A percentile compares a stretch with the other conserved stretches of the same genome.
phyloP scores from a whole-genome alignment of 2,329 filamentous ascomycete genomes.

The Fusarium nanum region DNA sequence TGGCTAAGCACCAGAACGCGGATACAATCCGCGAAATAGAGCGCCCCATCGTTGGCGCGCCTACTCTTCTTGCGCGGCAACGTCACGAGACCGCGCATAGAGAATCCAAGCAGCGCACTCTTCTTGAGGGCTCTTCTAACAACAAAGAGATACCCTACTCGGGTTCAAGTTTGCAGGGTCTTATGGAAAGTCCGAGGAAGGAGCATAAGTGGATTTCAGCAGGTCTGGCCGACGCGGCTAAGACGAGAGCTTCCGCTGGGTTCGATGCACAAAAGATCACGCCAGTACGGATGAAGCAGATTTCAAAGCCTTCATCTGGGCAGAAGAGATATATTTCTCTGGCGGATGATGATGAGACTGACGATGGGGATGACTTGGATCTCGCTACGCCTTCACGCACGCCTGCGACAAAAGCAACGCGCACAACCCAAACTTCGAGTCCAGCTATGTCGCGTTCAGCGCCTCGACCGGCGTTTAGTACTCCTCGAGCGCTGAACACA shows the following conservation, averaged over 20 bases:
- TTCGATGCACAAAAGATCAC: constrained; percentile 40
- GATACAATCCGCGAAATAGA: constrained; percentile 63
- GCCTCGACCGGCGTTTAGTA: constrained; percentile 23
- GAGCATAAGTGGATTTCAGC: constrained; percentile 46
- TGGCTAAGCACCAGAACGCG: constrained; percentile 66
- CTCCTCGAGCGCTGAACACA: constrained; percentile 23
- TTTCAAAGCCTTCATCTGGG: background rate
- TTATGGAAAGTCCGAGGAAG: constrained; percentile 58
- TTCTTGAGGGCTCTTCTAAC: constrained; percentile 16
- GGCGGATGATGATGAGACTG: constrained; percentile 35
- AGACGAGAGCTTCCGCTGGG: constrained; percentile 47
- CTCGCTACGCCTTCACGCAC: constrained; percentile 32
- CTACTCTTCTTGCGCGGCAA: constrained; percentile 43
- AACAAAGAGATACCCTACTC: constrained; percentile 41
- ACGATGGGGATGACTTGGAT: constrained; percentile 30
- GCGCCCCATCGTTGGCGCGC: constrained; percentile 60
- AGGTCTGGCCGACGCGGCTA: constrained; percentile 32
- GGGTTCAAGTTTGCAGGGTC: constrained; percentile 53
- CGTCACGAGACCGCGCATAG: constrained; percentile 39
- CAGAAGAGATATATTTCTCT: constrained; percentile 31
- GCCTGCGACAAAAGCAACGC: constrained; percentile 12
- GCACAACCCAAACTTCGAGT: constrained; percentile 7
- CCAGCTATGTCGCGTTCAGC: constrained; percentile 22
- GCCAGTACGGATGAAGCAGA: constrained; percentile 15
- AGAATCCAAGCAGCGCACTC: constrained; percentile 42